These are phyloP conservation scores for Fusarium subglutinans DNA, from an alignment of 2,329 filamentous ascomycete genomes.

Conservation along the genomic window DNA sequence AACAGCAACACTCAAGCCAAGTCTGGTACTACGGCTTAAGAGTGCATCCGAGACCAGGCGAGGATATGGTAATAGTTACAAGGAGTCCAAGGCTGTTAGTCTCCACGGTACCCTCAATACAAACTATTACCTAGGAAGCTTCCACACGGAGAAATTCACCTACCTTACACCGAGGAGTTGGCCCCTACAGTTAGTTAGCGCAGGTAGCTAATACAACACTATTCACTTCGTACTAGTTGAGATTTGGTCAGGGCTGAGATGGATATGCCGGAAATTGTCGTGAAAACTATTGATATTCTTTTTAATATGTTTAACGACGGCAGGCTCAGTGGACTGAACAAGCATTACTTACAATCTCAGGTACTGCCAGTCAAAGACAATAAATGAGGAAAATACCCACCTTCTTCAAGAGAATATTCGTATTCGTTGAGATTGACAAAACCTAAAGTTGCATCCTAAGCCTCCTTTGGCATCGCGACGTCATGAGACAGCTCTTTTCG, in stretches of 20 bases:
- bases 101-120: rapidly evolving
- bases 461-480: background rate
- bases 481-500: background rate
- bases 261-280: too few relatives aligned
- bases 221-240: background rate
- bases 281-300: too few relatives aligned
- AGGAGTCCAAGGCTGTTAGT: background rate
- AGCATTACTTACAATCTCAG: background rate
- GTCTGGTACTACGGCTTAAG: background rate
- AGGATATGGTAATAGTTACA: background rate
- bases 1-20: background rate
- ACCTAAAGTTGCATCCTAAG: background rate
- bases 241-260: too few relatives aligned
- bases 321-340: background rate
- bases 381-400: too few relatives aligned
- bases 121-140: background rate
- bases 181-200: background rate
- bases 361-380: too few relatives aligned
- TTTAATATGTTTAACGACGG: background rate
- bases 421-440: background rate
- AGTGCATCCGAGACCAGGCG: too few relatives aligned
- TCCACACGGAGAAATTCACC: background rate
- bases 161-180: background rate
- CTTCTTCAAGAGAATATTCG: background rate
- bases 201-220: background rate